Evolutionary conservation across 441 rosid genomes (phyloP), one percentile per base, ranked within the genome.

Genomic region (Arabidopsis hybrid): DNA sequence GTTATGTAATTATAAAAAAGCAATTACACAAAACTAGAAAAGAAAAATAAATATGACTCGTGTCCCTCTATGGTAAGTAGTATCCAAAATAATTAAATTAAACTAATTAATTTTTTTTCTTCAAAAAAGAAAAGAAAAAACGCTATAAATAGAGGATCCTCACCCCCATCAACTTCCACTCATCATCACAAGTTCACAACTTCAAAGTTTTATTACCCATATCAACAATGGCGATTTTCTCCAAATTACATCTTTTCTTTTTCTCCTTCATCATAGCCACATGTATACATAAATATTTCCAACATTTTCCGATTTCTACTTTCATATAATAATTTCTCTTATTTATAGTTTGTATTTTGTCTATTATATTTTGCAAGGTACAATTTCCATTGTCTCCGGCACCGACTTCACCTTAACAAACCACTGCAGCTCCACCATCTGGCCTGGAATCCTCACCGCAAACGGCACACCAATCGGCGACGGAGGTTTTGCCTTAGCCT

Each of bases 371-470:
- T 52, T 53, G 69, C 50, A 42, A 62, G 79, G 70, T 4, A 31
- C 70, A 63, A 18, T 63, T 14, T 52, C 74, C 42, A 14, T 32
- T 8, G 72, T 65, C 50, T 77, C 73, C 38, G 69, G 72, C 13
- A 66, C 69, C 31, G 68, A 38, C 6, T 64, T 81, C 55, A 78
- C 76, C 18, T n/a, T 77, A n/a, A 53, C 17, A 26, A 83, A 81
- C 61, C 65, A 49, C 6, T 83, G 85, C 67, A 39, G 71, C 4
- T 68, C 14, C 36, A 34, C 78, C 17, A 55, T 79, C 21, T 81
- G 83, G 85, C 82, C 85, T 0, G 85, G 80, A 7, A 52, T 81
- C 50, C 80, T 77, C 4, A 70, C 80, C 17, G 70, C 75, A 4
- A 29, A 60, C 9, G 83, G 84, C 16, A 21, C 68, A 4, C 45